A percentile compares a stretch with the other conserved stretches of the same genome.
phyloP scores from a whole-genome alignment of 805 yeast genomes.

The Lachancea thermotolerans region DNA sequence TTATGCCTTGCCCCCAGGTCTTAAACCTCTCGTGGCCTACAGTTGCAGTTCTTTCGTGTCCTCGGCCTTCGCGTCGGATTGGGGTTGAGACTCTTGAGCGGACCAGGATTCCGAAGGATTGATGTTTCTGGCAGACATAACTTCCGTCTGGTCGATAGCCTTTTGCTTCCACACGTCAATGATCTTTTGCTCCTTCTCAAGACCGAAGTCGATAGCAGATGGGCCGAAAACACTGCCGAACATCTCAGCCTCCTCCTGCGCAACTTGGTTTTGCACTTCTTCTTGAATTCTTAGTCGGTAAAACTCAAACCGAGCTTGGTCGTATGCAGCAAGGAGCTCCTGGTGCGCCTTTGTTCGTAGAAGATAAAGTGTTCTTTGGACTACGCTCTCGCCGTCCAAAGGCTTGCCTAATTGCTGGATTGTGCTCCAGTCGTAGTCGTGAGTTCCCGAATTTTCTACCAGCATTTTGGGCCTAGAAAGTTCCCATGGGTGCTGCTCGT shows the following conservation, averaged over 20 bases:
- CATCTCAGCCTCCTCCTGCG: constrained; percentile 80
- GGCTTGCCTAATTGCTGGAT: constrained; percentile 67
- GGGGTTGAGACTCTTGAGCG: background rate
- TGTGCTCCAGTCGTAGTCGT: constrained; percentile 67
- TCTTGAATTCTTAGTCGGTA: constrained; percentile 79
- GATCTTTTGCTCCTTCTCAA: constrained; percentile 61
- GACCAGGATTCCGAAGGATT: constrained; percentile 29
- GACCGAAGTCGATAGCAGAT: constrained; percentile 58
- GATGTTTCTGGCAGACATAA: constrained; percentile 41
- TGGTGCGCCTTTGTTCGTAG: constrained; percentile 32
- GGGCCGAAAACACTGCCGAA: constrained; percentile 68
- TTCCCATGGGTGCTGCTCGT: constrained; percentile 97
- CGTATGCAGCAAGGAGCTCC: constrained; percentile 61
- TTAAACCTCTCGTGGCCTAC: background rate
- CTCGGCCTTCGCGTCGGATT: constrained; percentile 4
- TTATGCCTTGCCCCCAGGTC: background rate
- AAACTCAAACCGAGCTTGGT: constrained; percentile 80
- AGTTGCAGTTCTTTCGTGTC: constrained; percentile 6
- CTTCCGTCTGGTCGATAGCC: constrained; percentile 59
- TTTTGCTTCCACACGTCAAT: constrained; percentile 68
- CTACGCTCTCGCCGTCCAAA: constrained; percentile 85
- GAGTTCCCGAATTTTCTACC: constrained; percentile 67
- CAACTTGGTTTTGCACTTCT: constrained; percentile 64
- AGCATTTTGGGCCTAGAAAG: constrained; percentile 80
- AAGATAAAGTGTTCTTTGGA: constrained; percentile 62